phyloP scores from a whole-genome alignment of 139 green algal species.

The Yamagishiella unicocca region DNA sequence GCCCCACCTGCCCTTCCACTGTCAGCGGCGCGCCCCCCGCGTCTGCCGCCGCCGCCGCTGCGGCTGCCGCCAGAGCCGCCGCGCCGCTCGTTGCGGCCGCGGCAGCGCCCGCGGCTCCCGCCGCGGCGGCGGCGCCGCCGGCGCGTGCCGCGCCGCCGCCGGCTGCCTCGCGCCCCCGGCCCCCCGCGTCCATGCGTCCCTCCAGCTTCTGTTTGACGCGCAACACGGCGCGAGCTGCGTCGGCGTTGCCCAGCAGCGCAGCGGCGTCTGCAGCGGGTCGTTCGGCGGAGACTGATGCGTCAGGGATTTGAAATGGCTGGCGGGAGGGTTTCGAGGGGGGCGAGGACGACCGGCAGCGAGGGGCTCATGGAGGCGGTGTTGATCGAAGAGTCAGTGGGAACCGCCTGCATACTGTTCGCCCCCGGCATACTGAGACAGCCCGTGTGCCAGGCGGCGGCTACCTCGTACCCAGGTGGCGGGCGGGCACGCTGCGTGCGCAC shows the following conservation, averaged over 20 bases:
- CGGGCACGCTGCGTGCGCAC: too few species aligned
- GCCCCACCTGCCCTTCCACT: conserved; percentile 83
- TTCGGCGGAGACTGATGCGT: too few species aligned
- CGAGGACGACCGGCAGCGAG: too few species aligned
- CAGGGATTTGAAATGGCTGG: too few species aligned
- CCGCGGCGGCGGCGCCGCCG: background rate
- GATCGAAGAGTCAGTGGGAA: too few species aligned
- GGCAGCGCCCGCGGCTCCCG: background rate
- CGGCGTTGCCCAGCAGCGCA: conserved; percentile 73
- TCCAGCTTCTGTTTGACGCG: conserved; percentile 91
- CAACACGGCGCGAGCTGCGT: conserved; percentile 91
- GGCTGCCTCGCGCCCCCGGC: background rate
- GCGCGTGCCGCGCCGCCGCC: conserved; percentile 60
- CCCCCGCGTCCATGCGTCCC: conserved; percentile 23
- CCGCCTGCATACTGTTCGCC: too few species aligned
- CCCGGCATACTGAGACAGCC: too few species aligned
- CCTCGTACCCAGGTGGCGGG: too few species aligned
- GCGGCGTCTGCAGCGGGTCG: background rate
- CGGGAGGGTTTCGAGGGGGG: too few species aligned
- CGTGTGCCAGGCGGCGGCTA: too few species aligned
- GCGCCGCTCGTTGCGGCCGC: background rate
- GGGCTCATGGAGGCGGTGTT: too few species aligned
- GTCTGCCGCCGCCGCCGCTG: conserved; percentile 16
- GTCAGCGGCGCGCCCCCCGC: conserved; percentile 58
- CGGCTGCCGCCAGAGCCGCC: conserved; percentile 1